A percentile compares a stretch with the other conserved stretches of the same genome.
These are phyloP conservation scores for Hordeum pubiflorum DNA, from an alignment of 202 grass and related monocot genomes.

Conservation along the genomic window DNA sequence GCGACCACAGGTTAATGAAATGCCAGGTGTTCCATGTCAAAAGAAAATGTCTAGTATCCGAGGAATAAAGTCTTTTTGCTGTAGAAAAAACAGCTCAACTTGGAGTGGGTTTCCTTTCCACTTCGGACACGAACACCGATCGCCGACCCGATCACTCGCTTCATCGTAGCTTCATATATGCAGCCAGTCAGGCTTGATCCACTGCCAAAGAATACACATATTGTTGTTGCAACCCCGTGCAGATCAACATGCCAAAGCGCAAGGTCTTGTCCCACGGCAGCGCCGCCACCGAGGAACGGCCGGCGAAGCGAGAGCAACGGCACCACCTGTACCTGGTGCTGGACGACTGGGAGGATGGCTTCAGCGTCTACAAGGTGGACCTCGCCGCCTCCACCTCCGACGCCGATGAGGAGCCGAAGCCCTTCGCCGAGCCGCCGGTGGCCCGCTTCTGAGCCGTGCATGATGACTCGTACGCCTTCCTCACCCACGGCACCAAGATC, in stretches of 20 bases:
- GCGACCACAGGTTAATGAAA: no score
- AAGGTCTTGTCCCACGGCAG: not conserved
- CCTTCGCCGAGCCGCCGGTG: not conserved
- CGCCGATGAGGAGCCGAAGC: not conserved
- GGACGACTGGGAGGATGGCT: constrained; percentile 11
- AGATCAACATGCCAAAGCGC: not conserved
- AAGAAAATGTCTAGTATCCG: no score
- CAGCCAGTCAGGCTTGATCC: no score
- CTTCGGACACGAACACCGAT: no score
- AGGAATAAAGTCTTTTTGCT: no score
- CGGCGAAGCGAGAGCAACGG: not conserved
- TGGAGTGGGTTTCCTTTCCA: no score
- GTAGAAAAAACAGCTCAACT: no score
- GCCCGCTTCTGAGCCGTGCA: constrained; percentile 1
- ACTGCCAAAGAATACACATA: no score
- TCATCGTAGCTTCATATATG: no score
- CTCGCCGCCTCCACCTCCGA: not conserved
- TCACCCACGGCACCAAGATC: constrained; percentile 24
- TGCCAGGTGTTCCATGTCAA: no score
- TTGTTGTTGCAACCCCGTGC: no score
- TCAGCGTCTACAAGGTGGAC: not conserved
- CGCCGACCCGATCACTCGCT: no score
- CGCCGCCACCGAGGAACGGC: not conserved
- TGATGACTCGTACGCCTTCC: not conserved
- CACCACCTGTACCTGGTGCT: constrained; percentile 10